Evolutionary conservation across 139 green algal species (phyloP).

Genomic region (Picochlorum sp.): DNA sequence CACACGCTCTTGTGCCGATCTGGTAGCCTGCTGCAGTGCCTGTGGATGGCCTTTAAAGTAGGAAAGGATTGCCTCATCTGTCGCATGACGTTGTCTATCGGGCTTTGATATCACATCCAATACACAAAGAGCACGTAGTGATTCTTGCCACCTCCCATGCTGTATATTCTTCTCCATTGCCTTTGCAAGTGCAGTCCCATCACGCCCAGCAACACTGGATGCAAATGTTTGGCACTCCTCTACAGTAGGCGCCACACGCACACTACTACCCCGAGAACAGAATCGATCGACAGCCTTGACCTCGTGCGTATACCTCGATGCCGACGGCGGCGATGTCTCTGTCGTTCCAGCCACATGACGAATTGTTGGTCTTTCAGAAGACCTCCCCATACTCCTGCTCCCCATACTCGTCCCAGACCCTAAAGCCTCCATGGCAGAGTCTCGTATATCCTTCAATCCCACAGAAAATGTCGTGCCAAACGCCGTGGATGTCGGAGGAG

Average conservation of each 20-base stretch:
- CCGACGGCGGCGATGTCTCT: conserved; percentile 24
- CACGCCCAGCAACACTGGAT: conserved; percentile 40
- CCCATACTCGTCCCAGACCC: too few species aligned
- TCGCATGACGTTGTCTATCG: conserved; percentile 15
- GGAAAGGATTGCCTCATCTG: conserved; percentile 52
- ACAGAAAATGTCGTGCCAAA: background rate
- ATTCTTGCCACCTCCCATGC: conserved; percentile 46
- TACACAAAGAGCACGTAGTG: conserved; percentile 57
- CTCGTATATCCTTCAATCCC: background rate
- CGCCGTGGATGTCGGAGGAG: background rate
- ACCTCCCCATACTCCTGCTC: background rate
- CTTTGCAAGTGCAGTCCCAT: conserved; percentile 48
- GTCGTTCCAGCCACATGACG: conserved; percentile 44
- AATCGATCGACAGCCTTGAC: background rate
- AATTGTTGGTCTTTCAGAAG: background rate
- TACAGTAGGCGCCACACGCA: conserved; percentile 35
- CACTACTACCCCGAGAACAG: conserved; percentile 21
- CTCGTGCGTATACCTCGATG: background rate
- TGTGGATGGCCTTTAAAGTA: conserved; percentile 58
- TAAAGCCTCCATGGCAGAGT: background rate
- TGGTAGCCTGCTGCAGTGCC: conserved; percentile 21
- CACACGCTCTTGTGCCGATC: conserved; percentile 37
- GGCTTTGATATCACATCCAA: conserved; percentile 53
- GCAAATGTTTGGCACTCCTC: conserved; percentile 63
- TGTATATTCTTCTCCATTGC: conserved; percentile 63